These are phyloP conservation scores for Crithidia mellificae DNA, from an alignment of 208 protist genomes.

Conservation along the genomic window DNA sequence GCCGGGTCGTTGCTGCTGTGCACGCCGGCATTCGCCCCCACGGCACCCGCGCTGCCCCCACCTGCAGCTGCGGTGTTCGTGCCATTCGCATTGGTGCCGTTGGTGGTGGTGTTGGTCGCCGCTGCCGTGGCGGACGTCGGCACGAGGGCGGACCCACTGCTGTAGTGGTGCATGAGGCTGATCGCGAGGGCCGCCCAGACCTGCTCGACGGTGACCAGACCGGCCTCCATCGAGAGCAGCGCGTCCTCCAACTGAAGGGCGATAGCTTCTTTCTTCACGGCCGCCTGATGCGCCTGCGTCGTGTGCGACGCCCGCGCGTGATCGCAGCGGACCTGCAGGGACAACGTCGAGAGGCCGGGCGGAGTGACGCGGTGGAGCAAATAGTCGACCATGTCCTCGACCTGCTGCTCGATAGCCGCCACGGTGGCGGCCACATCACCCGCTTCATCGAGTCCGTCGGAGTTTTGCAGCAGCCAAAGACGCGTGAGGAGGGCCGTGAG, in stretches of 20 bases:
- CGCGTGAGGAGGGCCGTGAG: slow-evolving; percentile 67
- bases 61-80: slow-evolving; percentile 18
- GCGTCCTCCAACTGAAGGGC: slow-evolving; percentile 57
- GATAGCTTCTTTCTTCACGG: slow-evolving; percentile 72
- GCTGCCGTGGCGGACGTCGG: not conserved
- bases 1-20: slow-evolving; percentile 19
- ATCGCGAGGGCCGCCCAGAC: slow-evolving; percentile 68
- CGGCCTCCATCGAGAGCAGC: slow-evolving; percentile 50
- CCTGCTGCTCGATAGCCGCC: slow-evolving; percentile 60
- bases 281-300: slow-evolving; percentile 44
- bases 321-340: slow-evolving; percentile 61
- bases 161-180: slow-evolving; percentile 70
- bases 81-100: too few species aligned
- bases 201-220: slow-evolving; percentile 57
- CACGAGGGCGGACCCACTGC: slow-evolving; percentile 1
- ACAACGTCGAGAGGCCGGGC: slow-evolving; percentile 58
- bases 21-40: not conserved
- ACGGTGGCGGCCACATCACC: slow-evolving; percentile 66
- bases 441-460: slow-evolving; percentile 44
- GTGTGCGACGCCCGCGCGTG: slow-evolving; percentile 34
- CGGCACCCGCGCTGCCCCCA: not conserved
- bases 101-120: not conserved
- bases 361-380: slow-evolving; percentile 52
- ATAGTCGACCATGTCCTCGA: slow-evolving; percentile 65
- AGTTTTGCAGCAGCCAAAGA: slow-evolving; percentile 58